Conservation (phyloP, 768 basidiomycete genomes). For the Termitomyces sp. region DNA sequence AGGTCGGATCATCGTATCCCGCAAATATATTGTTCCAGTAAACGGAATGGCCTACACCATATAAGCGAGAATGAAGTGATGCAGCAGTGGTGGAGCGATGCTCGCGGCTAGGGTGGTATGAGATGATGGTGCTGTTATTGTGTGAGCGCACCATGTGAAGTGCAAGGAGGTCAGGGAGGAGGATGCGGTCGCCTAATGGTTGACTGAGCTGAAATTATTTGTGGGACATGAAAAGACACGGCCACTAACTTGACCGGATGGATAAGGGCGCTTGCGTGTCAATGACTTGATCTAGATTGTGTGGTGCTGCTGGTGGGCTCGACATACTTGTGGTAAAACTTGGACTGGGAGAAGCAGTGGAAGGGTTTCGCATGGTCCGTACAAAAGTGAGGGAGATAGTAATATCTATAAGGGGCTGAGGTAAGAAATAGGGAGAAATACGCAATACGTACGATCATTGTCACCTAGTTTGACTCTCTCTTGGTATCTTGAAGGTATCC, state of each 20-base stretch:
- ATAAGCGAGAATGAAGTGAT: slow-evolving; percentile 30
- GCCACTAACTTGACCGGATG: slow-evolving; percentile 30
- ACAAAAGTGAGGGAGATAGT: slow-evolving; percentile 52
- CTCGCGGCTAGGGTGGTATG: slow-evolving; percentile 33
- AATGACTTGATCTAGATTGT: slow-evolving; percentile 31
- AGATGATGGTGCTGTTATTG: slow-evolving; percentile 35
- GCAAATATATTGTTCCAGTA: slow-evolving; percentile 42
- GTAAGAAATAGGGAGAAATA: background rate
- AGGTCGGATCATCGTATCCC: slow-evolving; percentile 44
- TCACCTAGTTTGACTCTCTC: slow-evolving; percentile 29
- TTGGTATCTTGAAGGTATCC: slow-evolving; percentile 57
- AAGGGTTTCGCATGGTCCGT: slow-evolving; percentile 30
- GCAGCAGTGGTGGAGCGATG: slow-evolving; percentile 30
- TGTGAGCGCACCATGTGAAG: slow-evolving; percentile 47
- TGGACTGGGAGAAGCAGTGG: slow-evolving; percentile 16
- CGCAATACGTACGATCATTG: slow-evolving; percentile 33
- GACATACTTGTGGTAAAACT: slow-evolving; percentile 13
- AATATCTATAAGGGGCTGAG: slow-evolving; percentile 37
- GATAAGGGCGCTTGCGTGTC: slow-evolving; percentile 48
- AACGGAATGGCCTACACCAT: slow-evolving; percentile 33
- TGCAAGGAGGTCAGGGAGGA: slow-evolving; percentile 45
- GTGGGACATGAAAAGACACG: background rate
- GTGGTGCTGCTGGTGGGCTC: background rate
- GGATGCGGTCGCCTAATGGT: slow-evolving; percentile 24
- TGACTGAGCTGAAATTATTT: background rate